A percentile compares a stretch with the other conserved stretches of the same genome.
These are phyloP conservation scores for Apophysomyces elegans DNA, from an alignment of 371 early-diverging fungal genomes.

Conservation along the genomic window DNA sequence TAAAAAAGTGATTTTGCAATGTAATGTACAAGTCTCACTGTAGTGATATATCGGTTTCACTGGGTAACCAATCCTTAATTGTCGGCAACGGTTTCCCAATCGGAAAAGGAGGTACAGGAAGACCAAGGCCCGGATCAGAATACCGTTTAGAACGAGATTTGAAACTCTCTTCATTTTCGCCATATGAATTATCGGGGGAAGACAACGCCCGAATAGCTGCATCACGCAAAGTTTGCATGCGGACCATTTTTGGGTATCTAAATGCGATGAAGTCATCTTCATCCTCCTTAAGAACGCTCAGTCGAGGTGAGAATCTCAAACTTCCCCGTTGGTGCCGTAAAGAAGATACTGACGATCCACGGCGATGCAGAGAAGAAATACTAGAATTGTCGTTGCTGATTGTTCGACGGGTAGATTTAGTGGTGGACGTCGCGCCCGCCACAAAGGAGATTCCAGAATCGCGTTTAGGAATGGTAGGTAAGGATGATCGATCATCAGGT, in stretches of 20 bases:
- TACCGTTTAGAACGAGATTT: constrained; percentile 7
- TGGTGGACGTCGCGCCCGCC: constrained; percentile 3
- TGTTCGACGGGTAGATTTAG: neutral
- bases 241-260: constrained; percentile 28
- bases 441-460: constrained; percentile 22
- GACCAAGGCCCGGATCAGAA: constrained; percentile 13
- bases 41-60: neutral
- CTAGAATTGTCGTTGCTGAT: neutral
- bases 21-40: too few relatives aligned
- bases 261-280: constrained; percentile 18
- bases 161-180: neutral
- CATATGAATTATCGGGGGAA: constrained; percentile 2
- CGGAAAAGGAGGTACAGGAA: constrained; percentile 10
- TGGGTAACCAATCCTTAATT: constrained; percentile 6
- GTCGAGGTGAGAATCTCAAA: constrained; percentile 14
- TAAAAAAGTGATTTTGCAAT: too few relatives aligned
- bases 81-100: constrained; percentile 15
- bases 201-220: constrained; percentile 22
- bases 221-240: constrained; percentile 19
- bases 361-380: neutral
- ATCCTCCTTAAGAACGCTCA: constrained; percentile 14
- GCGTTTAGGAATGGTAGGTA: constrained; percentile 12
- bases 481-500: constrained; percentile 4
- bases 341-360: neutral
- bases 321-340: neutral